Evolutionary conservation across 1,284 basidiomycete genomes (phyloP), one percentile per base, ranked within the genome.

Genomic region (Sanghuangporus sanghuang): DNA sequence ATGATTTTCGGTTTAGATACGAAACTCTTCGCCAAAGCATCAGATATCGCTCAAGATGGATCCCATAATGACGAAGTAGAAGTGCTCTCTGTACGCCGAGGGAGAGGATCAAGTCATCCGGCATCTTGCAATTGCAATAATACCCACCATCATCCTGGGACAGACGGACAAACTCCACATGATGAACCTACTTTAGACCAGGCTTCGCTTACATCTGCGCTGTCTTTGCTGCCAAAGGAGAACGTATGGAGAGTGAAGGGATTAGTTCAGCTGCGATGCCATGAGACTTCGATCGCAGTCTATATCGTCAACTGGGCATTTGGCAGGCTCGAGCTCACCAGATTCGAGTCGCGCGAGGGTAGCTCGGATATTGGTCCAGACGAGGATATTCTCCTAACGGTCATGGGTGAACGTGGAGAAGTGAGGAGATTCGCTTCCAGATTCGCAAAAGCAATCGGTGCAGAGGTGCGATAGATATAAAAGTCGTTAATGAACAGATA

Each of bases 281-380:
- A 11, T 5, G 12, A 35, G n/a, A 21, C 35, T 8, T 36, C 42
- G 46, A 11, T 36, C 42, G 8, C 40, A 36, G 46, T 6, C 55
- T 42, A n/a, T 35, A 91, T 95, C 66, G 72, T 96, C 66, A 96
- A 96, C 73, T 96, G 92, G 90, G 93, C 94, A 5, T 96, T 96
- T 75, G 92, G 92, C 18, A 82, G 93, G 57, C 86, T 84, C 72
- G 92, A 94, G 40, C 77, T 95, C 54, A 87, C 81, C 3, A 72
- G 72, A 6, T 71, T 79, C 23, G 18, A 21, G 9, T 32, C 40
- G 12, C 14, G 54, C n/a, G 69, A 71, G 8, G 68, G 66, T 6
- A 68, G 73, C 16, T 74, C 78, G 18, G 38, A n/a, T 23, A n/a
- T 46, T n/a, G 74, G 74, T 48, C 68, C 72, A 18, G 73, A 73